Evolutionary conservation across 208 protist genomes (phyloP).

Genomic region (Leptomonas pyrrhocoris): DNA sequence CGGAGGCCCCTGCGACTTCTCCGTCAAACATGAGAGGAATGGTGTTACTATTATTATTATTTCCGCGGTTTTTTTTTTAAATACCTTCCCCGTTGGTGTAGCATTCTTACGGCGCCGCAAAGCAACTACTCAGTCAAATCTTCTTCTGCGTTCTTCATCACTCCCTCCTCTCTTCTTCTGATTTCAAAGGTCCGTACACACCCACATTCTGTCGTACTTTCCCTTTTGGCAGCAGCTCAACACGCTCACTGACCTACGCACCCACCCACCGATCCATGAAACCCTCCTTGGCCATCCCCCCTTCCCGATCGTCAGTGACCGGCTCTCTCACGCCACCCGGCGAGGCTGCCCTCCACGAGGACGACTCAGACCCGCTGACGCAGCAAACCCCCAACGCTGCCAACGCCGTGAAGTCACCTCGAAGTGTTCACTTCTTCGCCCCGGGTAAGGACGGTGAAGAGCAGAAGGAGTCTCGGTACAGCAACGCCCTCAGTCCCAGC

Average conservation of each 20-base stretch:
- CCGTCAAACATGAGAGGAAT: too few relatives aligned
- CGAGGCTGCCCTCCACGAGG: not conserved
- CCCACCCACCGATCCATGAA: not conserved
- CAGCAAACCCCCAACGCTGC: not conserved
- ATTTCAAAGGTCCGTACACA: too few relatives aligned
- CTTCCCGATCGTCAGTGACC: not conserved
- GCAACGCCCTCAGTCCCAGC: slow-evolving; percentile 13
- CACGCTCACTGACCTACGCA: not conserved
- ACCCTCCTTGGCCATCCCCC: not conserved
- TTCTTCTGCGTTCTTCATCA: too few relatives aligned
- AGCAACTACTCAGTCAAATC: too few relatives aligned
- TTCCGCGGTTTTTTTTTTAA: too few relatives aligned
- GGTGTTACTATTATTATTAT: too few relatives aligned
- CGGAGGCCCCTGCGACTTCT: too few relatives aligned
- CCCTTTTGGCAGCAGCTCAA: too few relatives aligned
- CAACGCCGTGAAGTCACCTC: slow-evolving; percentile 3
- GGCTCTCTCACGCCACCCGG: not conserved
- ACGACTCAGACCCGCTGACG: not conserved
- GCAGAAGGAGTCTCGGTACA: not conserved
- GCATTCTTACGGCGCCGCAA: too few relatives aligned
- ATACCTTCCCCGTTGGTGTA: too few relatives aligned
- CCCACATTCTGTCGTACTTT: too few relatives aligned
- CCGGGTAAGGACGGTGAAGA: not conserved
- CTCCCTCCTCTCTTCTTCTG: too few relatives aligned
- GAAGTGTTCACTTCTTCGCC: slow-evolving; percentile 2